Base-by-base conservation (phyloP, 1,139 yeast species). In the Kodamaea suecica region DNA sequence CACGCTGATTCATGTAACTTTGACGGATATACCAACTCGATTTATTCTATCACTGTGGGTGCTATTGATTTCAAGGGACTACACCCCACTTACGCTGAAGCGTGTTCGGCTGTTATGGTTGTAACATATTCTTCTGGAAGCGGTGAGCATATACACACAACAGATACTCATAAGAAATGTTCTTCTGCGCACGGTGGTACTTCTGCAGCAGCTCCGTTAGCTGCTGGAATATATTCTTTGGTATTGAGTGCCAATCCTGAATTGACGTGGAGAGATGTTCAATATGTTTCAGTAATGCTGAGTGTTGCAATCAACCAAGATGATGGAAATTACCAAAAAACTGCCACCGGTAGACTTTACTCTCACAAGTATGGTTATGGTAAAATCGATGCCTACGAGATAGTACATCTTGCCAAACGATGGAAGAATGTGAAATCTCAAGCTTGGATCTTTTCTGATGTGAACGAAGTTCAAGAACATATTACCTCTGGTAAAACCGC, bases 171-270 rank as follows among this genome's bases (percentile, higher is more conserved):
- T 33, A 73, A 73, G n/a, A 59, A 62, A 45, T 94, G 99, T 57
- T 66, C 94, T 2, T 70, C 72, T 24, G 57, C 50, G 20, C 98
- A 94, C 59, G 96, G 97, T 6, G 99, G 99, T 15, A 94, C 99
- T 0, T 90, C 97, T 12, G 98, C 98, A 1, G 97, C 98, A 12
- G 98, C 98, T 0, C 99, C 99, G 0, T 70, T 94, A 37, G 98
- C 97, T 0, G 97, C 97, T 0, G 98, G 98, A 14, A 74, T 94
- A 1, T 87, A 84, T 55, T 77, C 97, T 0, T 67, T 94, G 37
- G 86, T 85, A 2, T 66, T 92, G 34, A 79, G 83, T 48, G 87
- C 80, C 2, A 84, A 95, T 44, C 95, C 97, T 1, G 71, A 80
- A 4, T 71, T 94, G 41, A 85, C 97, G 0, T 94, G 99, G 99